These are phyloP conservation scores for Heracleum sosnowskyi DNA, from an alignment of 129 eudicot genomes.

Conservation along the genomic window DNA sequence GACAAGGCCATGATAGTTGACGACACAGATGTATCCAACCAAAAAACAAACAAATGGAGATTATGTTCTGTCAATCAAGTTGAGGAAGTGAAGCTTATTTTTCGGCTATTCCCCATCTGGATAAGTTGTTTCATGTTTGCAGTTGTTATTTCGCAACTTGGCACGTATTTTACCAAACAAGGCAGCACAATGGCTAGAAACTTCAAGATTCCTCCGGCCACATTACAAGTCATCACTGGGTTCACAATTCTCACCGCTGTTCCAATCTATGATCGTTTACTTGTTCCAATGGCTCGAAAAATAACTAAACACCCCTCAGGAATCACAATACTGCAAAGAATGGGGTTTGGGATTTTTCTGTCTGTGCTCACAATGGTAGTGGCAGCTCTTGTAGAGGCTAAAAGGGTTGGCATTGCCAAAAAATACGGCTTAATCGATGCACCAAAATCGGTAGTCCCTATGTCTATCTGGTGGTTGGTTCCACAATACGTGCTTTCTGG, in stretches of 20 bases:
- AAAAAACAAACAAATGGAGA: slow-evolving; percentile 33
- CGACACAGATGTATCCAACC: slow-evolving; percentile 27
- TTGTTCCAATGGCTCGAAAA: slow-evolving; percentile 39
- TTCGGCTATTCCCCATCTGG: slow-evolving; percentile 57
- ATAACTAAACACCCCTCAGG: slow-evolving; percentile 43
- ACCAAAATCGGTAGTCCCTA: slow-evolving; percentile 20
- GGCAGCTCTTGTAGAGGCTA: slow-evolving; percentile 42
- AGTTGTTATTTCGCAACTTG: slow-evolving; percentile 41
- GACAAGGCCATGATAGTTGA: slow-evolving; percentile 58
- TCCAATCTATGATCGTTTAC: slow-evolving; percentile 35
- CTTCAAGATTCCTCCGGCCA: slow-evolving; percentile 38
- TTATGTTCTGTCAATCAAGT: slow-evolving; percentile 54
- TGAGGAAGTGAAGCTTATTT: slow-evolving; percentile 49
- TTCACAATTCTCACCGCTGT: slow-evolving; percentile 39
- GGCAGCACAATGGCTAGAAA: slow-evolving; percentile 37
- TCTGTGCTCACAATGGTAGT: slow-evolving; percentile 36
- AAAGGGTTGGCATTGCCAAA: slow-evolving; percentile 27
- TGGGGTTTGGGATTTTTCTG: slow-evolving; percentile 39
- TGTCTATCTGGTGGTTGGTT: slow-evolving; percentile 29
- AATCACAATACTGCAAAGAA: slow-evolving; percentile 54
- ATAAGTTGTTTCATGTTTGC: slow-evolving; percentile 42
- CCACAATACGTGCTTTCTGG: slow-evolving; percentile 27
- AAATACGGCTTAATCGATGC: slow-evolving; percentile 25
- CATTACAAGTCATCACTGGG: slow-evolving; percentile 47
- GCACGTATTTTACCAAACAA: slow-evolving; percentile 57